Conservation (phyloP, 768 basidiomycete genomes). For the Amanita exitialis region DNA sequence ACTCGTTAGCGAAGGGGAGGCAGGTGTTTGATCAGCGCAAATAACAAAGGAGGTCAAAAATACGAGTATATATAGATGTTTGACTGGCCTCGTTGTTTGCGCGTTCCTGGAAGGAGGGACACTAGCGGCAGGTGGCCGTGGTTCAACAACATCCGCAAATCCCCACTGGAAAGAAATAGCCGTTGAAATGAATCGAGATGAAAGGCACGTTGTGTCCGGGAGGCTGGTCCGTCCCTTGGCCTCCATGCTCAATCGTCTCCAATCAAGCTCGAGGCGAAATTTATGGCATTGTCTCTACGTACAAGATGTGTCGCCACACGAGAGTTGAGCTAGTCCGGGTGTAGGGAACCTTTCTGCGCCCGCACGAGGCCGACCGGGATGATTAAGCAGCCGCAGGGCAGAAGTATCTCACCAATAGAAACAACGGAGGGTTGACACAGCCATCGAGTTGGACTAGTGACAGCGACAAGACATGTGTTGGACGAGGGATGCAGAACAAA, state of each 20-base stretch:
- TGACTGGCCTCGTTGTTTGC: conserved; percentile 5
- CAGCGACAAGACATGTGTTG: no score
- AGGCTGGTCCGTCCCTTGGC: background rate
- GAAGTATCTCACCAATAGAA: no score
- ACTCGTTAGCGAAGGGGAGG: background rate
- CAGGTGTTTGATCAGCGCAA: background rate
- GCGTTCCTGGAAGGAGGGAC: conserved; percentile 1
- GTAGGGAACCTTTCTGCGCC: background rate
- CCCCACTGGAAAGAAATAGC: background rate
- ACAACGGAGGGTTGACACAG: no score
- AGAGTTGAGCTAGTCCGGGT: background rate
- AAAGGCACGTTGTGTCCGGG: conserved; percentile 1
- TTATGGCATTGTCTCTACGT: background rate
- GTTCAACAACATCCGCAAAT: background rate
- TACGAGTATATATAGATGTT: conserved; percentile 1
- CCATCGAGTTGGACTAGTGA: no score
- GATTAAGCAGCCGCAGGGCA: no score
- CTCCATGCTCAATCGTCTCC: no score
- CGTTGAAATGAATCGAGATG: conserved; percentile 2
- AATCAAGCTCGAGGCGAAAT: no score
- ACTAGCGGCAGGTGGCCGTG: conserved; percentile 2
- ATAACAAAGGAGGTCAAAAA: conserved; percentile 1
- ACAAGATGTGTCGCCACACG: background rate
- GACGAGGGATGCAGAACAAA: no score
- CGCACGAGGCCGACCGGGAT: background rate